A percentile compares a stretch with the other conserved stretches of the same genome.
Evolutionary conservation across 331 rosid species (phyloP).

Genomic region (Quercus tomentella): DNA sequence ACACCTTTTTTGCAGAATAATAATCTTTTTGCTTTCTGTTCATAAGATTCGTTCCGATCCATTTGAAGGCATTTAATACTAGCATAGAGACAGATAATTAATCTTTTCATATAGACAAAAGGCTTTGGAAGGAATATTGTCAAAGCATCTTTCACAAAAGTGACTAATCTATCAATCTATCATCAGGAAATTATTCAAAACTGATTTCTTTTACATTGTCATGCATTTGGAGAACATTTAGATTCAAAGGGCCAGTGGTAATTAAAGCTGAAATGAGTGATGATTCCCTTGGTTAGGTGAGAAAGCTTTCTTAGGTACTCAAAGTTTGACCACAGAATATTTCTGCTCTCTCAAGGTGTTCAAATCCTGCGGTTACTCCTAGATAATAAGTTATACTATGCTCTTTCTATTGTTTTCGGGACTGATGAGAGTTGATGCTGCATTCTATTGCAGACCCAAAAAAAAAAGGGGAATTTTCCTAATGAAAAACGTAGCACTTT

Average conservation of each 20-base stretch:
- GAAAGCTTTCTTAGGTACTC: background rate
- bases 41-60: background rate
- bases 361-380: background rate
- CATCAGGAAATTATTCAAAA: background rate
- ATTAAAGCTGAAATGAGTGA: conserved; percentile 2
- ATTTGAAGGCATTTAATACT: background rate
- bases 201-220: background rate
- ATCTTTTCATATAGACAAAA: background rate
- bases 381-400: no score
- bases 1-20: no score
- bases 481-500: no score
- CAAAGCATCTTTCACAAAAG: background rate
- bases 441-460: no score
- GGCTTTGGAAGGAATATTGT: background rate
- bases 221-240: background rate
- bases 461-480: no score
- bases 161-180: background rate
- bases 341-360: background rate
- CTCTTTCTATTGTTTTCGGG: no score
- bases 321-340: background rate
- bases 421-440: no score
- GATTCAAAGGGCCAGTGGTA: background rate
- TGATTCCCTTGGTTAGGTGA: background rate
- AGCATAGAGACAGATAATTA: background rate
- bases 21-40: no score